Base-by-base conservation (phyloP, 208 protist species). In the Acanthamoeba sp. region DNA sequence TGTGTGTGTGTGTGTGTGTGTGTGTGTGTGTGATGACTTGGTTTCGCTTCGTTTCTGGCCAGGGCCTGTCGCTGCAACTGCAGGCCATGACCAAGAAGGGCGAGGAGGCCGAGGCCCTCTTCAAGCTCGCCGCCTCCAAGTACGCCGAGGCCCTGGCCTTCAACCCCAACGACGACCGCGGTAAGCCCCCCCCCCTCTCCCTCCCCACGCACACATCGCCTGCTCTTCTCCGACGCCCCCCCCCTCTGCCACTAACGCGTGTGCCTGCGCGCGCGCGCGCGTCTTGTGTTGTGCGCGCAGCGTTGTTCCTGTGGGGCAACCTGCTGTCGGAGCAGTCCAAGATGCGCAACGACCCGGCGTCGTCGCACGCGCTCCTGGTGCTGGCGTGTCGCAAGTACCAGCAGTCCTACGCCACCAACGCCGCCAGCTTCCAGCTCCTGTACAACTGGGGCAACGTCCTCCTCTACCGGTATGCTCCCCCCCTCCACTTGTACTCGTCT, bases 391-490 rank as follows among this genome's bases (percentile, higher is more conserved):
- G 52, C 27, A 91, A 91, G 57, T 91, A 91, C 32, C 84, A 91
- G 38, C 84, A 91, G 32, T 55, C 84, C 45, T 66, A 71, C 50
- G 32, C 50, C 50, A 91, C 36, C 29, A 91, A 91, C 38, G 10
- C 50, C 36, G 38, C 7, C 29, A 91, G 29, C 32, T 66, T 66
- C 36, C 14, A 69, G 6, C 84, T 91, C 34, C 84, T 91, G 7
- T 91, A 91, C 57, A 91, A 91, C 32, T 91, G 84, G 84, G 84
- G 84, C 6, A 91, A 91, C 34, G 84, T 91, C 14, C 84, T 91
- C 20, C 84, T 91, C 34, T 91, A 91, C 29, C 22, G 84, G 50
- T 57, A n/a, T 48, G 57, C 7, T 7, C 78, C 57, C 10, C 78
- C 6, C 84, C 24, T 55, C 45, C 38, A 7, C 29, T 7, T 40